These are phyloP conservation scores for Nicotiana sylvestris DNA, from an alignment of 257 asterid species.

Conservation along the genomic window DNA sequence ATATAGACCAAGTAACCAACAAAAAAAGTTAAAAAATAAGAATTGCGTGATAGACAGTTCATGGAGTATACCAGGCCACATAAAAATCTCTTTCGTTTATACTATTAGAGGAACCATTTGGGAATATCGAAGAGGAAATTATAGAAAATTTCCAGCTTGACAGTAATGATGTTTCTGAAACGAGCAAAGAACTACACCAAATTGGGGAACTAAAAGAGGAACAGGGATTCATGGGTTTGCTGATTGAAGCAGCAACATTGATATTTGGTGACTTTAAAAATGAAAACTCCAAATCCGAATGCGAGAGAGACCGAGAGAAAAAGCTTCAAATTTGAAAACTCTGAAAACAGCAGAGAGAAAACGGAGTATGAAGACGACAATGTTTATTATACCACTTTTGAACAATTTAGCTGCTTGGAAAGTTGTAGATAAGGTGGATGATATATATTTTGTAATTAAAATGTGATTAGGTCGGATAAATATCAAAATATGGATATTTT, in stretches of 20 bases:
- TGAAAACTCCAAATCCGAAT: neutral
- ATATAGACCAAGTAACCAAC: too few relatives aligned
- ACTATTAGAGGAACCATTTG: too few relatives aligned
- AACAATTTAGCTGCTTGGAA: too few relatives aligned
- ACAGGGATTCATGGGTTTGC: slow-evolving; percentile 1
- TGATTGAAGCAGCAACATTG: slow-evolving; percentile 8
- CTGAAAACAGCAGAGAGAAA: neutral
- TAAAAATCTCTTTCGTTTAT: too few relatives aligned
- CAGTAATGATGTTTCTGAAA: neutral
- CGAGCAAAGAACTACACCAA: neutral
- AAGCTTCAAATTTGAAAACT: neutral
- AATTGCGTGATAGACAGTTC: too few relatives aligned
- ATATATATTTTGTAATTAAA: too few relatives aligned
- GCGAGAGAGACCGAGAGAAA: neutral
- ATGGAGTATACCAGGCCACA: too few relatives aligned
- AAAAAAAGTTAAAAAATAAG: too few relatives aligned
- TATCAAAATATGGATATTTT: too few relatives aligned
- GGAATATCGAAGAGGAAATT: neutral
- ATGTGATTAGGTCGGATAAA: too few relatives aligned
- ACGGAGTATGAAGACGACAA: neutral
- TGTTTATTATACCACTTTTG: too few relatives aligned
- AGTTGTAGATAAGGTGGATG: too few relatives aligned
- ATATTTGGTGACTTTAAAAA: neutral
- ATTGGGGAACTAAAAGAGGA: neutral
- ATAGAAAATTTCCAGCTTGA: neutral